A percentile compares a stretch with the other conserved stretches of the same genome.
Evolutionary conservation across 768 basidiomycete species (phyloP).

Genomic region (Russula sp.): DNA sequence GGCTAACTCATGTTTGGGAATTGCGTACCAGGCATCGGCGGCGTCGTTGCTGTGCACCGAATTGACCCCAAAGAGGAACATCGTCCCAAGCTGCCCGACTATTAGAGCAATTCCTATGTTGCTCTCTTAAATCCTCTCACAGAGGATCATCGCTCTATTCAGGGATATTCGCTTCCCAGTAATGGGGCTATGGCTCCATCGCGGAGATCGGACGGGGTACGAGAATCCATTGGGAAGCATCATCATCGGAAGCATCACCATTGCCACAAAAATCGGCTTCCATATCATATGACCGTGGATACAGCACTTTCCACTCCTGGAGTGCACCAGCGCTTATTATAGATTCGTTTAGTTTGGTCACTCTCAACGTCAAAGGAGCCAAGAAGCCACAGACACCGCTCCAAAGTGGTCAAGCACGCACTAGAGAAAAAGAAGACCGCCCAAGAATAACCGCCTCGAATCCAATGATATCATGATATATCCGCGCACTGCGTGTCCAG

Average conservation of each 20-base stretch:
- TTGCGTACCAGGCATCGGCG: no score
- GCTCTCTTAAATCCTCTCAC: not conserved
- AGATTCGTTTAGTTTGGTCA: no score
- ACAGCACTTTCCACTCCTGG: no score
- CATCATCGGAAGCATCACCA: not conserved
- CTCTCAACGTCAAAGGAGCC: not conserved
- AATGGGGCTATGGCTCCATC: not conserved
- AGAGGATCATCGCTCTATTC: not conserved
- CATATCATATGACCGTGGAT: not conserved
- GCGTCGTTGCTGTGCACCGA: no score
- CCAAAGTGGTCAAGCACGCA: not conserved
- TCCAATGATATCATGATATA: not conserved
- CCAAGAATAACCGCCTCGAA: not conserved
- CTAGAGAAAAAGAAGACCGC: not conserved
- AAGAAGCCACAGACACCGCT: not conserved
- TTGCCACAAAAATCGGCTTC: not conserved
- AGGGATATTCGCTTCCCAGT: not conserved
- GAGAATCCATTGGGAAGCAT: not conserved
- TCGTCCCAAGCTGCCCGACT: no score
- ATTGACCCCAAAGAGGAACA: no score
- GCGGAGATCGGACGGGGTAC: constrained; percentile 1
- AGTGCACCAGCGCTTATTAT: not conserved
- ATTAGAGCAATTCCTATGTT: not conserved
- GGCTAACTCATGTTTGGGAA: not conserved
- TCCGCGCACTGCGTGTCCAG: not conserved